phyloP scores from a whole-genome alignment of 345 rosid species.

The Crucihimalaya himalaica region DNA sequence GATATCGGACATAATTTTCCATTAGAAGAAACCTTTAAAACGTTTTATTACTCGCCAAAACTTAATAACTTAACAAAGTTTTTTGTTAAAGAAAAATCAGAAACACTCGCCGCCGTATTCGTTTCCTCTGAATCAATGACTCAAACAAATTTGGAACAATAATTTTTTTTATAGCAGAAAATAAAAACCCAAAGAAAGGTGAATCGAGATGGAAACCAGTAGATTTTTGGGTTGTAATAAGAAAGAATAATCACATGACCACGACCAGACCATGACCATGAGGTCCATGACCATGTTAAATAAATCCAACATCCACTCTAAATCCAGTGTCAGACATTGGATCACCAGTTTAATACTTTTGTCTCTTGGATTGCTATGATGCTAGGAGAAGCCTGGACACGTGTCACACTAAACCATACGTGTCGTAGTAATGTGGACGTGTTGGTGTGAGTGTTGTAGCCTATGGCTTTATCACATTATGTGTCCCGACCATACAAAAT shows the following conservation, averaged over 20 bases:
- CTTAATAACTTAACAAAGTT: neutral
- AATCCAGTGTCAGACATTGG: constrained; percentile 28
- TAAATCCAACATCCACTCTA: constrained; percentile 7
- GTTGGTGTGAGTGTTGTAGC: constrained; percentile 29
- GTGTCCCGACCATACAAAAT: constrained; percentile 32
- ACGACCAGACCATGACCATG: constrained; percentile 26
- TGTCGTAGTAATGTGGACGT: constrained; percentile 22
- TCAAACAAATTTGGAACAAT: neutral
- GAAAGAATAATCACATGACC: constrained; percentile 28
- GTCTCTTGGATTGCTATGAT: constrained; percentile 20
- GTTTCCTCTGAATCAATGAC: neutral
- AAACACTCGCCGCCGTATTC: neutral
- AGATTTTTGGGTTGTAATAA: neutral
- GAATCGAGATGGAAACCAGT: neutral
- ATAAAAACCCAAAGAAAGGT: neutral
- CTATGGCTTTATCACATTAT: constrained; percentile 11
- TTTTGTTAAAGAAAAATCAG: neutral
- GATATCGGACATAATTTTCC: constrained; percentile 1
- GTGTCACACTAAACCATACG: constrained; percentile 22
- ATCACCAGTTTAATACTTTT: constrained; percentile 12
- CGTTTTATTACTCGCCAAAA: constrained; percentile 28
- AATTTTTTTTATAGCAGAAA: neutral
- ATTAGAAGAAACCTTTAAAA: neutral
- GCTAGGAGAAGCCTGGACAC: constrained; percentile 23
- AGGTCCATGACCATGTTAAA: constrained; percentile 17